Percentiles rank a stretch among this genome's conserved stretches.
Evolutionary conservation across 148 eudicot species (phyloP).

Genomic region (Silene latifolia): DNA sequence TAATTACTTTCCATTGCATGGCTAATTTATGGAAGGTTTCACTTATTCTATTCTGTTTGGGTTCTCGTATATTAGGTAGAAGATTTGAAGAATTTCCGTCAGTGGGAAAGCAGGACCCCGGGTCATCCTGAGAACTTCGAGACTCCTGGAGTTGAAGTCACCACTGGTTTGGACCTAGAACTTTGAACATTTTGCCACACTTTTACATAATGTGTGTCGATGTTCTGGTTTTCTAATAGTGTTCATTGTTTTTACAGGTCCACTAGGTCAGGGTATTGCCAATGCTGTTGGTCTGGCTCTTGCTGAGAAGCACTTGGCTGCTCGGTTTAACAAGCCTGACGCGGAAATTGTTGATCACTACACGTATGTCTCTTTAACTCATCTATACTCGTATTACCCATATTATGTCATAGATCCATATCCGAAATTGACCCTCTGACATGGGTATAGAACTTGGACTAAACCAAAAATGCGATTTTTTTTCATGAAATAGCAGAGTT

Average conservation of each 20-base stretch:
- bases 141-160: constrained; percentile 97
- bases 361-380: constrained; percentile 50
- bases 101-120: constrained; percentile 91
- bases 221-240: constrained; percentile 7
- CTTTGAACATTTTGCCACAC: neutral
- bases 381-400: neutral
- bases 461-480: neutral
- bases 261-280: constrained; percentile 99
- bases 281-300: constrained; percentile 97
- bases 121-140: constrained; percentile 98
- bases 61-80: constrained; percentile 44
- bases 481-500: neutral
- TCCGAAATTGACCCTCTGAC: too few relatives aligned
- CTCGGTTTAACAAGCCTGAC: constrained; percentile 93
- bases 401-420: too few relatives aligned
- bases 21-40: neutral
- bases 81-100: constrained; percentile 87
- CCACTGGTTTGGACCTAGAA: constrained; percentile 58
- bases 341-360: constrained; percentile 89
- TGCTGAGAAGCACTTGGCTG: constrained; percentile 98
- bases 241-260: constrained; percentile 48
- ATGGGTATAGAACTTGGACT: too few relatives aligned
- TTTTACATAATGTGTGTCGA: neutral
- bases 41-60: neutral
- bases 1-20: neutral